Percentiles rank a stretch among this genome's conserved stretches.
Conservation (phyloP, 306 rosid species). For the Vigna reflexopilosa region DNA sequence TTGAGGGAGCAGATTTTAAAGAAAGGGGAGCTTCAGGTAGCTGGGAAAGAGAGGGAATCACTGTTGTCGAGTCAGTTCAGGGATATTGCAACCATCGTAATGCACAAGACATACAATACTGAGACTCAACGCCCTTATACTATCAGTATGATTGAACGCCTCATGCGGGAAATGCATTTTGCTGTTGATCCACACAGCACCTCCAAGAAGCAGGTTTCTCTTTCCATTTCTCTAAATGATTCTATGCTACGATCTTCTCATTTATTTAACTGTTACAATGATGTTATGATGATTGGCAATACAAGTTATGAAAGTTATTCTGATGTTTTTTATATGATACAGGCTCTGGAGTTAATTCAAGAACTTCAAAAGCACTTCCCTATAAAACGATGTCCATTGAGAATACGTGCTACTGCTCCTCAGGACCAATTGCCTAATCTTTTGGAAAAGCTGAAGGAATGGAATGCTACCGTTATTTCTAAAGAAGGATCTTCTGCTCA, state of each 20-base stretch:
- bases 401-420: slow-evolving; percentile 63
- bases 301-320: no score
- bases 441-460: slow-evolving; percentile 67
- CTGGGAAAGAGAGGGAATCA: slow-evolving; percentile 98
- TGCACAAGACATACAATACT: slow-evolving; percentile 93
- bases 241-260: background rate
- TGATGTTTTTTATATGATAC: slow-evolving; percentile 41
- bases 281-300: background rate
- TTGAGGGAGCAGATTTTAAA: slow-evolving; percentile 67
- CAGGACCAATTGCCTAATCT: slow-evolving; percentile 62
- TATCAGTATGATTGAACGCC: slow-evolving; percentile 91
- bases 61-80: slow-evolving; percentile 85
- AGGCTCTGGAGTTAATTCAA: slow-evolving; percentile 96
- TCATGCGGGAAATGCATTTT: slow-evolving; percentile 88
- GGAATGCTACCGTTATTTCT: slow-evolving; percentile 74
- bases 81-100: slow-evolving; percentile 93
- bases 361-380: slow-evolving; percentile 96
- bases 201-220: slow-evolving; percentile 88
- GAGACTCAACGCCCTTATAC: slow-evolving; percentile 97
- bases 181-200: slow-evolving; percentile 82
- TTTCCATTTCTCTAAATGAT: background rate
- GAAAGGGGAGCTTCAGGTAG: slow-evolving; percentile 95
- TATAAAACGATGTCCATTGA: slow-evolving; percentile 89
- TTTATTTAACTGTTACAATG: slow-evolving; percentile 7
- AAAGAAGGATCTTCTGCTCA: slow-evolving; percentile 76